A percentile compares a stretch with the other conserved stretches of the same genome.
These are phyloP conservation scores for Dryas integrifolia DNA, from an alignment of 331 rosid genomes.

Conservation along the genomic window DNA sequence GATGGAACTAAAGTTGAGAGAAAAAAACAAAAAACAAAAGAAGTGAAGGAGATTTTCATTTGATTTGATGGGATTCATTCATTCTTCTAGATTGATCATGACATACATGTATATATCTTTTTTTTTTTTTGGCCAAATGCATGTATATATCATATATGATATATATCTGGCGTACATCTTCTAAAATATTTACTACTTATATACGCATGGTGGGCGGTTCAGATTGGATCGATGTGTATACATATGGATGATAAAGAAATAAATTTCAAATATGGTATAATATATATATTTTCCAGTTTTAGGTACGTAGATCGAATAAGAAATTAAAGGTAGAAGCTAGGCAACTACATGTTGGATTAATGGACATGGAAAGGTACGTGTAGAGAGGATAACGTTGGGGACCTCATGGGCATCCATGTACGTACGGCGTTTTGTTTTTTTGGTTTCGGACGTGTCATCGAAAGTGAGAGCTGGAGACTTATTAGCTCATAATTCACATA, in stretches of 20 bases:
- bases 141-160: neutral
- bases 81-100: constrained; percentile 13
- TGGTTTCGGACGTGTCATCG: neutral
- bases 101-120: constrained; percentile 1
- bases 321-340: neutral
- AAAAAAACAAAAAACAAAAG: neutral
- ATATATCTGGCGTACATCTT: neutral
- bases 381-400: constrained; percentile 43
- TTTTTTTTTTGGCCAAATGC: neutral
- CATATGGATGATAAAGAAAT: no score
- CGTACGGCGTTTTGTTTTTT: constrained; percentile 26
- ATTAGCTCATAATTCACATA: neutral
- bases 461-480: neutral
- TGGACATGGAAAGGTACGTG: neutral
- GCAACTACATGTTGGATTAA: neutral
- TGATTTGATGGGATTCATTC: constrained; percentile 15
- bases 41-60: constrained; percentile 35
- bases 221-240: neutral
- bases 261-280: neutral
- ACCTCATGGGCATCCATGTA: constrained; percentile 28
- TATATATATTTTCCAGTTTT: neutral
- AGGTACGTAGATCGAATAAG: neutral
- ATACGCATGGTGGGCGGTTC: neutral
- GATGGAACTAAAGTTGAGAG: neutral
- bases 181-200: constrained; percentile 7